phyloP scores from a whole-genome alignment of 2,329 filamentous ascomycete genomes.

The Colletotrichum costaricense region DNA sequence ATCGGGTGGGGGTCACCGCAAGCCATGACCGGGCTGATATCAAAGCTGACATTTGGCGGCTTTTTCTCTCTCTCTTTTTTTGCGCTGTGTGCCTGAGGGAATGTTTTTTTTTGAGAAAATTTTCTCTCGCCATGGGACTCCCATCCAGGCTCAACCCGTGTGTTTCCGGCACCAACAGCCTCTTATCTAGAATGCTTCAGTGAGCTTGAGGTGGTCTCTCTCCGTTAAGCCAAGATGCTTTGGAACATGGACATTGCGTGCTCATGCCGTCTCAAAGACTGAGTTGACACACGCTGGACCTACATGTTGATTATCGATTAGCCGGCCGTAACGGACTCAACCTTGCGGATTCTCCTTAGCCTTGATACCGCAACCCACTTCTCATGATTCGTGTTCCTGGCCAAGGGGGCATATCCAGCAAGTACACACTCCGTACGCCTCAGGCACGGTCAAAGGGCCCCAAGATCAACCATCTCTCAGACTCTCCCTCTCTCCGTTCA shows the following conservation, averaged over 20 bases:
- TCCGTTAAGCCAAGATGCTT: background rate
- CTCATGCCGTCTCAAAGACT: background rate
- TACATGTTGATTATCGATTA: background rate
- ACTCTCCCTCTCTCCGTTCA: background rate
- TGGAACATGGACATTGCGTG: background rate
- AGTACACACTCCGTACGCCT: conserved; percentile 1
- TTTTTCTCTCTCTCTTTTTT: background rate
- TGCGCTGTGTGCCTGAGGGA: conserved; percentile 30
- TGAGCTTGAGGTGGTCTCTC: no score
- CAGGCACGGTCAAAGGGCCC: background rate
- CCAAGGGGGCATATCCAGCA: conserved; percentile 13
- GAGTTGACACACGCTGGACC: background rate
- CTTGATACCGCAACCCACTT: conserved; percentile 34
- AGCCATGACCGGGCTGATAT: conserved; percentile 36
- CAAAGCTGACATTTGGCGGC: conserved; percentile 24
- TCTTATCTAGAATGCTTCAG: background rate
- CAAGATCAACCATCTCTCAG: conserved; percentile 10
- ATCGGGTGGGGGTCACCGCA: conserved; percentile 36
- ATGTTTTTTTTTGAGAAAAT: conserved; percentile 18
- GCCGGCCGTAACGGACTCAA: conserved; percentile 27
- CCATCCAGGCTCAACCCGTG: background rate
- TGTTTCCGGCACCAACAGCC: background rate
- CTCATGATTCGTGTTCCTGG: conserved; percentile 34
- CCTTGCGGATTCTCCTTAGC: conserved; percentile 11
- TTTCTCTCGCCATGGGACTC: conserved; percentile 13